Conservation (phyloP, 169 alveolate genomes). For the Eimeria mitis region DNA sequence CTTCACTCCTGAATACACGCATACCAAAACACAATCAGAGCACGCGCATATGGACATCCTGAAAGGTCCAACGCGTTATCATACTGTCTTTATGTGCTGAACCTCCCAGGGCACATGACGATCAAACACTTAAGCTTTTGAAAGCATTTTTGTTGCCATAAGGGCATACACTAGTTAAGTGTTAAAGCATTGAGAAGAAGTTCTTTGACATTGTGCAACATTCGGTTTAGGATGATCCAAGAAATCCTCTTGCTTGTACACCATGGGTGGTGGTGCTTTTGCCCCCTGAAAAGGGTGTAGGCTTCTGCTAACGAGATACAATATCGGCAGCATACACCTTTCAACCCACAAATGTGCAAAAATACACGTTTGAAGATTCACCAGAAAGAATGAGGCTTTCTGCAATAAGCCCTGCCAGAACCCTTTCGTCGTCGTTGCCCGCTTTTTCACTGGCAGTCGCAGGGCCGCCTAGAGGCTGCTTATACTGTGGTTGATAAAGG, state of each 20-base stretch:
- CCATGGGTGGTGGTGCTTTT: not conserved
- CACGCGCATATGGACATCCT: not conserved
- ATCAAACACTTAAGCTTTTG: not conserved
- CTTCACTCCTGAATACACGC: slow-evolving; percentile 70
- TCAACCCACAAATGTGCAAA: not conserved
- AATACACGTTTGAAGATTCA: not conserved
- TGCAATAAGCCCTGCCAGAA: slow-evolving; percentile 42
- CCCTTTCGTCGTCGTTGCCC: slow-evolving; percentile 32
- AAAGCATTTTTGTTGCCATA: not conserved
- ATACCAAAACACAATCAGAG: not conserved
- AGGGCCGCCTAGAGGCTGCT: slow-evolving; percentile 24
- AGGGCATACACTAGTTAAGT: not conserved
- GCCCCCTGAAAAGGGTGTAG: not conserved
- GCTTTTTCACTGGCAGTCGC: slow-evolving; percentile 17
- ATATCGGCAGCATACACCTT: not conserved
- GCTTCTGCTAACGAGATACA: not conserved
- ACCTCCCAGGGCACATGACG: not conserved
- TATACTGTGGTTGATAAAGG: slow-evolving; percentile 62
- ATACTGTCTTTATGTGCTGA: not conserved
- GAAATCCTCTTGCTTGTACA: not conserved
- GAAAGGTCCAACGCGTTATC: not conserved
- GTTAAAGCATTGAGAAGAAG: not conserved
- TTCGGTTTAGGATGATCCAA: not conserved
- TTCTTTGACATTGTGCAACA: not conserved
- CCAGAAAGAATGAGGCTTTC: slow-evolving; percentile 71